phyloP scores from a whole-genome alignment of 2,329 filamentous ascomycete species.

The Calonectria pteridis region DNA sequence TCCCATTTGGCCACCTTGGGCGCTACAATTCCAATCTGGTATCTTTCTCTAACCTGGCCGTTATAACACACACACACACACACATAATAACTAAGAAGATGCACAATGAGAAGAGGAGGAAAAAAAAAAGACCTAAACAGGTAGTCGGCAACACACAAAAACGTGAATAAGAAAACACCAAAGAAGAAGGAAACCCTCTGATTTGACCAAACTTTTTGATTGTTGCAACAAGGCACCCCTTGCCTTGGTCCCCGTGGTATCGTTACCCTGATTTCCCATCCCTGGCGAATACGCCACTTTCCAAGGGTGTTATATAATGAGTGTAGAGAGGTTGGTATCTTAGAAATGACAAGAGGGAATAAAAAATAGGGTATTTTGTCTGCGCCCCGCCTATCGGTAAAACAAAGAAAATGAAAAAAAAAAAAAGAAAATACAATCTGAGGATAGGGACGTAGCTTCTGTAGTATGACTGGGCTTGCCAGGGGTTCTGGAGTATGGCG shows the following conservation, averaged over 20 bases:
- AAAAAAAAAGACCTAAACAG: background rate
- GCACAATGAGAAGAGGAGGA: background rate
- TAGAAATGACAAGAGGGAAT: slow-evolving; percentile 17
- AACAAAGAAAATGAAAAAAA: slow-evolving; percentile 23
- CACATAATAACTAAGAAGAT: slow-evolving; percentile 3
- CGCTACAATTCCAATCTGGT: slow-evolving; percentile 25
- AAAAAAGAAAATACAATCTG: slow-evolving; percentile 30
- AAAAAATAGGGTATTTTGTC: slow-evolving; percentile 16
- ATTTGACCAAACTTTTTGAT: slow-evolving; percentile 21
- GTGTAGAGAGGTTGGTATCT: slow-evolving; percentile 27
- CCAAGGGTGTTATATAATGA: slow-evolving; percentile 30
- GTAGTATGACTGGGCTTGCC: slow-evolving; percentile 26
- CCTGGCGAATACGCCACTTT: slow-evolving; percentile 16
- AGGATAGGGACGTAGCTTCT: slow-evolving; percentile 22
- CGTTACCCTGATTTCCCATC: slow-evolving; percentile 17
- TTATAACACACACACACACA: background rate
- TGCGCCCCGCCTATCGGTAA: slow-evolving; percentile 22
- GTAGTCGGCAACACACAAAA: slow-evolving; percentile 3
- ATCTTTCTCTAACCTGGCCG: slow-evolving; percentile 14
- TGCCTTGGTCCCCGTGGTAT: slow-evolving; percentile 22
- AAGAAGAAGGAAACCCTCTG: slow-evolving; percentile 15
- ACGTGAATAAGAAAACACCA: slow-evolving; percentile 4
- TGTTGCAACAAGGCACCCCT: slow-evolving; percentile 7
- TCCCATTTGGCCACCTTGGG: slow-evolving; percentile 1
- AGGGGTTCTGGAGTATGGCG: slow-evolving; percentile 19